phyloP scores from a whole-genome alignment of 331 rosid genomes.

The Acacia pycnantha region DNA sequence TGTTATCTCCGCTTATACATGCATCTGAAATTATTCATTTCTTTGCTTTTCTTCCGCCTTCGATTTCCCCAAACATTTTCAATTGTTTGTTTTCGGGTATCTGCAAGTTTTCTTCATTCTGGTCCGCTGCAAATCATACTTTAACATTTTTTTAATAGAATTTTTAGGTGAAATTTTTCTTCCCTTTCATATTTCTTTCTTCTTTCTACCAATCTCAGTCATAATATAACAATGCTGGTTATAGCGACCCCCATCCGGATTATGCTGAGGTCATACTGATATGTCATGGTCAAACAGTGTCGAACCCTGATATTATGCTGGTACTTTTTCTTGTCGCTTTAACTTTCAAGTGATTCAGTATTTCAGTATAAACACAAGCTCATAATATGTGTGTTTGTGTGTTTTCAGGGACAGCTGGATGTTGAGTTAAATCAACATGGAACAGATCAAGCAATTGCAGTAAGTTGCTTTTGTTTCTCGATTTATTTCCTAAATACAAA shows the following conservation, averaged over 20 bases:
- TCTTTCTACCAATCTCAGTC: not conserved
- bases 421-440: slow-evolving; percentile 82
- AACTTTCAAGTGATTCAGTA: not conserved
- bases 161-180: not conserved
- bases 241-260: slow-evolving; percentile 38
- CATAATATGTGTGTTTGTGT: slow-evolving; percentile 14
- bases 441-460: slow-evolving; percentile 77
- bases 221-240: not conserved
- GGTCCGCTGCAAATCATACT: not conserved
- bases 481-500: slow-evolving; percentile 2
- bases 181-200: not conserved
- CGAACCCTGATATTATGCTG: slow-evolving; percentile 79
- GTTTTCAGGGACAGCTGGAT: slow-evolving; percentile 79
- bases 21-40: not conserved
- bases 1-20: not conserved
- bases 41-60: not conserved
- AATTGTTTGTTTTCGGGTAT: not conserved
- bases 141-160: not conserved
- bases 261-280: slow-evolving; percentile 75
- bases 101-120: not conserved
- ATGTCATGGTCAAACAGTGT: slow-evolving; percentile 87
- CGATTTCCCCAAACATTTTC: not conserved
- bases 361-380: not conserved
- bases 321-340: slow-evolving; percentile 19
- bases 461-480: slow-evolving; percentile 42